Percentiles rank a stretch among this genome's conserved stretches.
phyloP scores from a whole-genome alignment of 805 yeast genomes.

The Wickerhamiella kazuoi region DNA sequence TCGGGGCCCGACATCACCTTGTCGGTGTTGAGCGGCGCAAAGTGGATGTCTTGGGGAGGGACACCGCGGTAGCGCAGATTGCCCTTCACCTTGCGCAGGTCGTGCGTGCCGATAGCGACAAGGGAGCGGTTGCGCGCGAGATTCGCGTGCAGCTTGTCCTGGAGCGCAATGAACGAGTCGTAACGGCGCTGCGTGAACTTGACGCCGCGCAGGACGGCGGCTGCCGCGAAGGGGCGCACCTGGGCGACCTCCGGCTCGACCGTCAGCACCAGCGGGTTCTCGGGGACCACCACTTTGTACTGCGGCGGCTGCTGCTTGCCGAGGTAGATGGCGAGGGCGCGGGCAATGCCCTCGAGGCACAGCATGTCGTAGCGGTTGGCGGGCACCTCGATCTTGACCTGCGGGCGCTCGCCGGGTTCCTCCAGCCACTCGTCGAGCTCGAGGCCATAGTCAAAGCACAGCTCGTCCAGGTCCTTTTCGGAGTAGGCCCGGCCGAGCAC shows the following conservation, averaged over 20 bases:
- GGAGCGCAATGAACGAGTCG: slow-evolving; percentile 87
- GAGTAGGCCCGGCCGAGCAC: slow-evolving; percentile 46
- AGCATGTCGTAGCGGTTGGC: slow-evolving; percentile 97
- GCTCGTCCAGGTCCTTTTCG: slow-evolving; percentile 86
- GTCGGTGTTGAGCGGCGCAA: slow-evolving; percentile 26
- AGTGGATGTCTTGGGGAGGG: slow-evolving; percentile 58
- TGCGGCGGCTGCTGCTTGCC: slow-evolving; percentile 49
- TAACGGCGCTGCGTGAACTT: slow-evolving; percentile 69
- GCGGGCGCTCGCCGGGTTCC: slow-evolving; percentile 93
- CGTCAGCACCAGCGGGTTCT: slow-evolving; percentile 45
- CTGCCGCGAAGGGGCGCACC: slow-evolving; percentile 86
- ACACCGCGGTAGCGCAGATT: slow-evolving; percentile 82
- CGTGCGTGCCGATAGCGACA: slow-evolving; percentile 98
- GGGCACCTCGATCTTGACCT: slow-evolving; percentile 88
- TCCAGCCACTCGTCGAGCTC: slow-evolving; percentile 86
- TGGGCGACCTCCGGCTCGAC: slow-evolving; percentile 56
- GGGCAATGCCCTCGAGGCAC: slow-evolving; percentile 95
- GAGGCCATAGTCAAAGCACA: slow-evolving; percentile 93
- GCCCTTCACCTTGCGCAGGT: slow-evolving; percentile 57
- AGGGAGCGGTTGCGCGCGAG: slow-evolving; percentile 92
- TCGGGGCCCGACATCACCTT: slow-evolving; percentile 49
- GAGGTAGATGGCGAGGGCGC: slow-evolving; percentile 78
- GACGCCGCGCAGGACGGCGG: slow-evolving; percentile 78
- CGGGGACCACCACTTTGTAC: slow-evolving; percentile 43
- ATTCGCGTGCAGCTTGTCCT: slow-evolving; percentile 89